phyloP scores from a whole-genome alignment of 495 filamentous ascomycete species.

The Terfezia claveryi region DNA sequence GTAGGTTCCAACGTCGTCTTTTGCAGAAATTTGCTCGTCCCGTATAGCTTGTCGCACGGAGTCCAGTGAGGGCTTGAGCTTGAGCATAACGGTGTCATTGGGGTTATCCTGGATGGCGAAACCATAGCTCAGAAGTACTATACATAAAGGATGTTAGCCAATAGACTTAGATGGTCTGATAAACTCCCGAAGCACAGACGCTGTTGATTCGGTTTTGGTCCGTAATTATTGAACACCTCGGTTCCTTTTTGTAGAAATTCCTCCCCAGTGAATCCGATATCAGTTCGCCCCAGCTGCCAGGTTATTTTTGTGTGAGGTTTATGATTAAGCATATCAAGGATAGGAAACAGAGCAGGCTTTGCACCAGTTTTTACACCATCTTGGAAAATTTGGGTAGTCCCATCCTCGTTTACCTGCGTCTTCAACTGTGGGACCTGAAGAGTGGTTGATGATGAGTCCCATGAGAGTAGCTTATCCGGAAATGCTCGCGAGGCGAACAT shows the following conservation, averaged over 20 bases:
- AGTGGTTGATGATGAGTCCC: not conserved
- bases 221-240: slow-evolving; percentile 49
- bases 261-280: slow-evolving; percentile 28
- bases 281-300: slow-evolving; percentile 31
- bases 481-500: slow-evolving; percentile 38
- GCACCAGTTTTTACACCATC: slow-evolving; percentile 3
- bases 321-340: slow-evolving; percentile 41
- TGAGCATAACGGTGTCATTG: slow-evolving; percentile 22
- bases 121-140: slow-evolving; percentile 46
- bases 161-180: not conserved
- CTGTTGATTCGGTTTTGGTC: slow-evolving; percentile 43
- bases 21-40: slow-evolving; percentile 7
- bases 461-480: slow-evolving; percentile 13
- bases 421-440: not conserved
- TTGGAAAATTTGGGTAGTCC: not conserved
- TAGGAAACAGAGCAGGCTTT: slow-evolving; percentile 34
- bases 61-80: slow-evolving; percentile 14
- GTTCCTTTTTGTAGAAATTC: slow-evolving; percentile 27
- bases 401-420: not conserved
- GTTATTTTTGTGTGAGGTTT: slow-evolving; percentile 33
- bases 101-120: slow-evolving; percentile 39
- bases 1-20: not conserved
- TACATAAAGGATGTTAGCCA: not conserved
- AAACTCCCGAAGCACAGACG: slow-evolving; percentile 21
- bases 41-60: slow-evolving; percentile 2